Evolutionary conservation across 83 land plant species (phyloP), one percentile per base, ranked within the genome.

Genomic region (Thuja plicata): DNA sequence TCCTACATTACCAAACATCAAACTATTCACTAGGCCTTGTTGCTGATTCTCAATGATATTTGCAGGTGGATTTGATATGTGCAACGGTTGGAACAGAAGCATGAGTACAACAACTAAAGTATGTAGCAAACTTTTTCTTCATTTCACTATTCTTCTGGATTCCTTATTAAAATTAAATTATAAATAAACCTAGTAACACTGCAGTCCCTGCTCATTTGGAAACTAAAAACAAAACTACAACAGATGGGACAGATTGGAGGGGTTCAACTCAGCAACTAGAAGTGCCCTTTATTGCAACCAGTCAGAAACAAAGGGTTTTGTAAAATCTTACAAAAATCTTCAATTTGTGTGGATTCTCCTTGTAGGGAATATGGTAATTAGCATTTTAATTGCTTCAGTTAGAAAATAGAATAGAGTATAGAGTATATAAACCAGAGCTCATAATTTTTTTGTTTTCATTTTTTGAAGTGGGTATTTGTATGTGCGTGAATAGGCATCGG

Each of bases 281-380:
- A 91, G 78, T 2, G 93, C 95, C 6, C 79, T 95, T 3, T 94
- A 90, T 54, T 94, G 96, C 81, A 87, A 71, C 2, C 57, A 74
- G 13, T 54, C 43, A 35, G 81, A 77, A 37, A 95, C 95, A 81
- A 92, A 86, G 84, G 96, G 89, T 7, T 94, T 94, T 89, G 86
- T 70, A 15, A 95, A 90, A 84, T 91, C 94, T 0, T 91, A 94
- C 88, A 84, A 91, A 66, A 95, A 95, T 79, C 52, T 95, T 4
- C 90, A 86, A 5, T 95, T 95, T 85, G 94, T 91, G 79, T 95
- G 96, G 96, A 92, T 95, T 89, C 93, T 95, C 27, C 90, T 91
- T 41, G 96, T 95, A 40, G 96, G 96, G 60, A 94, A 95, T 38
- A 90, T 95, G 90, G 96, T 95, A 88, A 93, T 93, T 91, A 17